Evolutionary conservation across 345 rosid genomes (phyloP), one percentile per base, ranked within the genome.

Genomic region (Psidium friedrichsthalianum): DNA sequence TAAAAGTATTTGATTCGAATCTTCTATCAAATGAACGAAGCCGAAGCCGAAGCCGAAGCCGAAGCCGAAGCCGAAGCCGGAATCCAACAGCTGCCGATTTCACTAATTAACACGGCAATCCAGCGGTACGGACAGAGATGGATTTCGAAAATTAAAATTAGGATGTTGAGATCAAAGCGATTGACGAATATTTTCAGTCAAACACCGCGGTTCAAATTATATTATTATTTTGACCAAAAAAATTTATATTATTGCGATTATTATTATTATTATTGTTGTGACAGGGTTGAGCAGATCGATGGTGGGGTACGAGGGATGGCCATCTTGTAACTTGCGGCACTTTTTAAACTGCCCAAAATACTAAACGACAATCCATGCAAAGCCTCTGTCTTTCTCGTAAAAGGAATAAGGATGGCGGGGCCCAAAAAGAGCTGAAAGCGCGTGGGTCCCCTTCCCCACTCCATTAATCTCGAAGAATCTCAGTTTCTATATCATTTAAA

Each of bases 321-420:
- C 24, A 36, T 69, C 80, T 69, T 36, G 80, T 69, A 69, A 69
- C 80, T 69, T 69, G 80, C 36, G 80, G 80, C 47, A 44, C 80
- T 69, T 69, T 61, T 69, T 18, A 7, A 55, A 11, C 11, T 51
- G 13, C 52, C 52, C 52, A 51, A 51, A 51, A 51, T 51, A 51
- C 52, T 51, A 51, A 51, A 11, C 59, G 59, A 22, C 59, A 24
- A 22, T 56, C 59, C 59, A 24, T 24, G 59, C 59, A 56, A 56
- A 24, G 12, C 76, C 42, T 14, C 44, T 16, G 76, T 16, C 76
- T 40, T 64, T 40, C 44, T 29, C 42, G 44, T 15, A 64, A 64
- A 64, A 16, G 15, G 15, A 8, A 16, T 2, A 29, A 5, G 44
- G 44, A 36, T 11, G 47, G 80, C 2, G 47, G 80, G 80, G 80